Percentiles rank a stretch among this genome's conserved stretches.
Conservation (phyloP, 148 eudicot genomes). For the Polygonum maritimum region DNA sequence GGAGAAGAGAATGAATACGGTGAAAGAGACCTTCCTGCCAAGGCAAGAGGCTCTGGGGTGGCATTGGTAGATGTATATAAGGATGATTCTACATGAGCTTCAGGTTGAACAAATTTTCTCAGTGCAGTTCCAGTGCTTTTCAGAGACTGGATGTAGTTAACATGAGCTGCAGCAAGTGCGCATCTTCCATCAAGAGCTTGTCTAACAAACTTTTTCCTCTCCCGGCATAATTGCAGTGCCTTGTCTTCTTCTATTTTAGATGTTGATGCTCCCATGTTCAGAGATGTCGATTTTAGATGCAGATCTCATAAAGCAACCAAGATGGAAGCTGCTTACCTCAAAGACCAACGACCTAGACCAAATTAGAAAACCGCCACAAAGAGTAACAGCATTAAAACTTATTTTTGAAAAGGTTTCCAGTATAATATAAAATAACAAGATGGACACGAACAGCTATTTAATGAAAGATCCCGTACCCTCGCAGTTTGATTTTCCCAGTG, state of each 20-base stretch:
- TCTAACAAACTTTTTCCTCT: conserved; percentile 68
- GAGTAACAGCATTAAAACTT: neutral
- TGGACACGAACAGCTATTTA: neutral
- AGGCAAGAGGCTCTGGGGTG: conserved; percentile 51
- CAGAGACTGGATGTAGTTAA: conserved; percentile 61
- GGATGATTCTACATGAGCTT: conserved; percentile 41
- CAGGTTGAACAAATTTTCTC: conserved; percentile 66
- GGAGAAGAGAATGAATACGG: conserved; percentile 59
- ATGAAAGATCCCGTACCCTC: neutral
- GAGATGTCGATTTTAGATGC: neutral
- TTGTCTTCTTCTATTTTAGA: conserved; percentile 87
- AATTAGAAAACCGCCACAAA: neutral
- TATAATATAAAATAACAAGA: too few species aligned
- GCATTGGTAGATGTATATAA: conserved; percentile 52
- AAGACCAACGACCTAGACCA: neutral
- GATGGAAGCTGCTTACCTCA: neutral
- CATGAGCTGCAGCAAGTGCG: conserved; percentile 70
- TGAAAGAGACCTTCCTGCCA: conserved; percentile 47
- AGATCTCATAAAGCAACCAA: neutral
- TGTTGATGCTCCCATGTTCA: conserved; percentile 64
- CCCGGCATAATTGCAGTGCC: conserved; percentile 72
- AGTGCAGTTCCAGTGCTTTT: conserved; percentile 58
- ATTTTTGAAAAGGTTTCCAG: neutral
- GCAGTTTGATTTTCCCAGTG: neutral
- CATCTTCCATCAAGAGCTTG: conserved; percentile 96